Conservation (phyloP, 768 basidiomycete genomes). For the Xerocomellus amylosporus region DNA sequence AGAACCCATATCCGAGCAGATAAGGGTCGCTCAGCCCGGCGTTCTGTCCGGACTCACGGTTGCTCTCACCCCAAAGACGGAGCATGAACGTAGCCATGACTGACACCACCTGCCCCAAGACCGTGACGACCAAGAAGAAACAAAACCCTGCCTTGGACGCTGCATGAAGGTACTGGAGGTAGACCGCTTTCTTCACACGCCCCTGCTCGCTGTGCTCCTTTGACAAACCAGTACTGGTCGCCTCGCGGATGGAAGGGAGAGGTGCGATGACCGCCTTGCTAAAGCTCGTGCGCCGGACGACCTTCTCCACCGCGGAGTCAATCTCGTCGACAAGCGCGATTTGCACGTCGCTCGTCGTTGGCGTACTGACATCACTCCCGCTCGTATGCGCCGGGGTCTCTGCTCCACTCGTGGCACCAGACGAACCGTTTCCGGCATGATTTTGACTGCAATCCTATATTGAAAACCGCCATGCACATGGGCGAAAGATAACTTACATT, state of each 20-base stretch:
- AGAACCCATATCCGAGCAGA: conserved; percentile 63
- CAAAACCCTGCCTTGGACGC: conserved; percentile 72
- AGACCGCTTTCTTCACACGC: conserved; percentile 73
- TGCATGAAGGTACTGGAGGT: conserved; percentile 72
- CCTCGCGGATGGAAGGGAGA: conserved; percentile 37
- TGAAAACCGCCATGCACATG: not conserved
- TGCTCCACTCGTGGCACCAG: conserved; percentile 39
- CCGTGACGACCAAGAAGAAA: conserved; percentile 57
- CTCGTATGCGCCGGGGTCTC: conserved; percentile 49
- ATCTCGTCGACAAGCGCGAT: conserved; percentile 25
- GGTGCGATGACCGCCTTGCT: conserved; percentile 50
- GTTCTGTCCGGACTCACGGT: conserved; percentile 57
- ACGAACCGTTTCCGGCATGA: conserved; percentile 46
- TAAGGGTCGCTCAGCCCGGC: conserved; percentile 53
- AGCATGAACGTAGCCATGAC: conserved; percentile 65
- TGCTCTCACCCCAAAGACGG: conserved; percentile 82
- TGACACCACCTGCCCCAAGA: conserved; percentile 54
- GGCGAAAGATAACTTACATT: conserved; percentile 48
- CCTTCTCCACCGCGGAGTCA: conserved; percentile 51
- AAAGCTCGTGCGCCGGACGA: conserved; percentile 56
- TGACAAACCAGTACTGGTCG: conserved; percentile 45
- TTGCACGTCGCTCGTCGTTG: conserved; percentile 14
- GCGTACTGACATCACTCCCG: conserved; percentile 19
- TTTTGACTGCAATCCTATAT: conserved; percentile 34
- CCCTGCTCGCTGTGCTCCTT: conserved; percentile 81